Evolutionary conservation across 768 basidiomycete genomes (phyloP).

Genomic region (Mycena kentingensis): DNA sequence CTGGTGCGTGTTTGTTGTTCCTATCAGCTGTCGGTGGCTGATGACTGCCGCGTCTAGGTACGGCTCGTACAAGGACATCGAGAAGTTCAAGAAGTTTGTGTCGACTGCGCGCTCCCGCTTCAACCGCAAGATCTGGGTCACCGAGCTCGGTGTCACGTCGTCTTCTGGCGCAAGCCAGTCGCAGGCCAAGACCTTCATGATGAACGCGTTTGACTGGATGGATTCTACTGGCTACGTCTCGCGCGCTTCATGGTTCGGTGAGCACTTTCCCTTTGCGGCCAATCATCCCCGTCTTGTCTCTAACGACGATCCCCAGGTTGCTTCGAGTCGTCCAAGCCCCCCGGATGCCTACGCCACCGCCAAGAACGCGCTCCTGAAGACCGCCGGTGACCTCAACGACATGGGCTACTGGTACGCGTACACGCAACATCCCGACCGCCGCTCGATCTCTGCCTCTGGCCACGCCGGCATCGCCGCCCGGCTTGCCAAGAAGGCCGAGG

Average conservation of each 20-base stretch:
- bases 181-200: conserved; percentile 18
- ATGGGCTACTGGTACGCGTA: conserved; percentile 12
- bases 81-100: conserved; percentile 5
- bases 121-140: conserved; percentile 9
- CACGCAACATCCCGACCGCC: neutral
- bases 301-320: conserved; percentile 1
- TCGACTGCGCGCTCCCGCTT: conserved; percentile 7
- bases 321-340: neutral
- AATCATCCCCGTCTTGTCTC: too few species aligned
- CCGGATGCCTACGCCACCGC: conserved; percentile 10
- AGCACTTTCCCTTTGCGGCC: neutral
- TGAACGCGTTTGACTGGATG: conserved; percentile 11
- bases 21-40: neutral
- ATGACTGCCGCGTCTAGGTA: conserved; percentile 5
- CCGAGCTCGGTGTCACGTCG: conserved; percentile 18
- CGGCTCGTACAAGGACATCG: conserved; percentile 18
- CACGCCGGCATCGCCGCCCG: neutral
- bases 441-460: neutral
- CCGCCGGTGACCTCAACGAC: neutral
- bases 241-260: conserved; percentile 3
- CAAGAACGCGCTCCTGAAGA: conserved; percentile 1
- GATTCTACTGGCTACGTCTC: conserved; percentile 10
- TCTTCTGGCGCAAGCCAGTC: neutral
- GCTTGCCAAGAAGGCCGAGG: too few species aligned
- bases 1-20: conserved; percentile 5